These are phyloP conservation scores for Rhodamnia rubescens DNA, from an alignment of 345 rosid genomes.

Conservation along the genomic window DNA sequence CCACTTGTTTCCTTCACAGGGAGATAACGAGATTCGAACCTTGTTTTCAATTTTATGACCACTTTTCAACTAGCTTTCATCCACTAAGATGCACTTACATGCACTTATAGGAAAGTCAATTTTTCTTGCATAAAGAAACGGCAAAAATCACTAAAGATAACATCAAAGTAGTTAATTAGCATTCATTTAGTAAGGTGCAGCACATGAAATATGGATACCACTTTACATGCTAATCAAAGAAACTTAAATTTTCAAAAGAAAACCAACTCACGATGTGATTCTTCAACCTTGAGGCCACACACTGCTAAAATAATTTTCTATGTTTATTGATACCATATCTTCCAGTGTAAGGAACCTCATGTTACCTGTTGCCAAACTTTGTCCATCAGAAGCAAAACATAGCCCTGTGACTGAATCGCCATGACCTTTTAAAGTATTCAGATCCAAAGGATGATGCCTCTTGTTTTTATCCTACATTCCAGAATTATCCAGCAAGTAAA, in stretches of 20 bases:
- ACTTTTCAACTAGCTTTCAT: neutral
- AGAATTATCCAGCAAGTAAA: neutral
- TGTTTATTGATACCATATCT: neutral
- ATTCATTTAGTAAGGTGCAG: neutral
- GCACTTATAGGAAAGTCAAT: neutral
- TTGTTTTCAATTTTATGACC: neutral
- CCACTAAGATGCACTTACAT: neutral
- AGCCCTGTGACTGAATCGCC: slow-evolving; percentile 75
- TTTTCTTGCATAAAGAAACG: neutral
- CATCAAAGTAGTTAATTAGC: neutral
- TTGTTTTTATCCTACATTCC: slow-evolving; percentile 53
- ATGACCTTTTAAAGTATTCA: slow-evolving; percentile 96
- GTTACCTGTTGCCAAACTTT: slow-evolving; percentile 70
- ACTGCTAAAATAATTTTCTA: neutral
- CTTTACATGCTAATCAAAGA: neutral
- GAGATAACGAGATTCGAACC: neutral
- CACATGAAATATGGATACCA: neutral
- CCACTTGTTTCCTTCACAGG: neutral
- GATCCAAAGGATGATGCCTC: slow-evolving; percentile 80
- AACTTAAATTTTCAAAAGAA: neutral
- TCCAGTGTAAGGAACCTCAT: neutral
- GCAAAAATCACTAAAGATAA: neutral
- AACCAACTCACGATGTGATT: neutral
- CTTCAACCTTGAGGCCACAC: neutral
- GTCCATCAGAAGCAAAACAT: slow-evolving; percentile 72